A percentile compares a stretch with the other conserved stretches of the same genome.
Conservation (phyloP, 371 early-diverging fungal genomes). For the Parasitella parasitica region DNA sequence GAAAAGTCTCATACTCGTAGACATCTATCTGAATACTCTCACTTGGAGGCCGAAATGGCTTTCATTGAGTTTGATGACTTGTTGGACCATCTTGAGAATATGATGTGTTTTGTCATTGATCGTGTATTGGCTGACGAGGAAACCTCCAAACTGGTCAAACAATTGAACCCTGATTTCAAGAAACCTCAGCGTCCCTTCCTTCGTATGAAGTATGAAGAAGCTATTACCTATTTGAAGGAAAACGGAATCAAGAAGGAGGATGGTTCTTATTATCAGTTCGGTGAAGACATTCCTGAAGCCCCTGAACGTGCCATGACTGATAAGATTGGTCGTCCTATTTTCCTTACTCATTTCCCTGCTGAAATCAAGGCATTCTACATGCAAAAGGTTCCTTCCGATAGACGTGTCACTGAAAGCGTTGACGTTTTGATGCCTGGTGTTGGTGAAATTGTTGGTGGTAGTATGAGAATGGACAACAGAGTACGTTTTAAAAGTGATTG, state of each 20-base stretch:
- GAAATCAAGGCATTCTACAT: conserved; percentile 99
- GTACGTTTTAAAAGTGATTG: conserved; percentile 28
- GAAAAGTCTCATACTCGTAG: conserved; percentile 99
- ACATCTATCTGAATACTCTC: conserved; percentile 99
- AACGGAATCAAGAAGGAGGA: conserved; percentile 91
- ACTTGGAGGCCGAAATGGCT: conserved; percentile 98
- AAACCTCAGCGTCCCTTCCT: conserved; percentile 90
- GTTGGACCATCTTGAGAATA: conserved; percentile 87
- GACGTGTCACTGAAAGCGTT: conserved; percentile 92
- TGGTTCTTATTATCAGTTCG: conserved; percentile 88
- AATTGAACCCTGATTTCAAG: conserved; percentile 94
- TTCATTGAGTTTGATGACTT: conserved; percentile 96
- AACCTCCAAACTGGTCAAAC: conserved; percentile 75
- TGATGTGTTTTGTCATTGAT: conserved; percentile 89
- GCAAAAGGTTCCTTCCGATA: conserved; percentile 86
- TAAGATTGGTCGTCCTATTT: conserved; percentile 94
- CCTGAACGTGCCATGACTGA: conserved; percentile 99
- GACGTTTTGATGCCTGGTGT: conserved; percentile 99
- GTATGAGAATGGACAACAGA: conserved; percentile 96
- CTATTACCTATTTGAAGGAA: conserved; percentile 95
- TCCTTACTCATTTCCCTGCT: conserved; percentile 97
- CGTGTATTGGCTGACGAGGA: conserved; percentile 77
- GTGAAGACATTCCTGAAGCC: conserved; percentile 99
- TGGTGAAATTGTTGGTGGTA: conserved; percentile 99
- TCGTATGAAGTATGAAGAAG: conserved; percentile 97